Percentiles rank a stretch among this genome's conserved stretches.
Conservation (phyloP, 768 basidiomycete species). For the Jaapia argillacea region DNA sequence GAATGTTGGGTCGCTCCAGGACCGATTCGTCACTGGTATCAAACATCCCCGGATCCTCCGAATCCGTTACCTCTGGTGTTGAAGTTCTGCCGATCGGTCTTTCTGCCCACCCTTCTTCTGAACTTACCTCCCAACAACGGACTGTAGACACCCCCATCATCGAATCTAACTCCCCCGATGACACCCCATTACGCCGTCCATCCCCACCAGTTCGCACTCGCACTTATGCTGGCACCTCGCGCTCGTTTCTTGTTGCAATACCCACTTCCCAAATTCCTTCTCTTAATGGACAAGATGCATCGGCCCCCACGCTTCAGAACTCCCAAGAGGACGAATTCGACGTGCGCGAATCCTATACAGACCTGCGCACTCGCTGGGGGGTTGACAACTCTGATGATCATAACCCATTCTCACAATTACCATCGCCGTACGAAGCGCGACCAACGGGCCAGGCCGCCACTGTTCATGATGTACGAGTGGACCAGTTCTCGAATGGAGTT, state of each 20-base stretch:
- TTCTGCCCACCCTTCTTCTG: no score
- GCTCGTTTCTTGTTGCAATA: slow-evolving; percentile 68
- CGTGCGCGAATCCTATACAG: slow-evolving; percentile 64
- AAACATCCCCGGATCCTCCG: slow-evolving; percentile 2
- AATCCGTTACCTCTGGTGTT: no score
- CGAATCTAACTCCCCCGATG: slow-evolving; percentile 13
- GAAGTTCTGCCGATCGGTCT: no score
- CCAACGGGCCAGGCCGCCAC: slow-evolving; percentile 18
- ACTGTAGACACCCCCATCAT: neutral
- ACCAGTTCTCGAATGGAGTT: slow-evolving; percentile 40
- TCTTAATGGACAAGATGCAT: slow-evolving; percentile 10
- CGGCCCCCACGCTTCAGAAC: slow-evolving; percentile 21
- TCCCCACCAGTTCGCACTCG: slow-evolving; percentile 30
- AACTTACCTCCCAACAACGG: neutral
- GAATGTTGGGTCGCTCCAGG: slow-evolving; percentile 1
- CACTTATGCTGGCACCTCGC: slow-evolving; percentile 69
- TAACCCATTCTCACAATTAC: slow-evolving; percentile 26
- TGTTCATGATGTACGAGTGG: slow-evolving; percentile 27
- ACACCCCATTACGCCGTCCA: slow-evolving; percentile 15
- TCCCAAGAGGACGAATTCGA: slow-evolving; percentile 37
- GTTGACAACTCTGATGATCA: slow-evolving; percentile 76
- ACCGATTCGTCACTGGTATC: slow-evolving; percentile 6
- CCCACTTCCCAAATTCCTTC: slow-evolving; percentile 22
- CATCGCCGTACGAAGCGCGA: slow-evolving; percentile 13
- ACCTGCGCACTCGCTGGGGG: slow-evolving; percentile 70